Percentiles rank a stretch among this genome's conserved stretches.
Evolutionary conservation across 495 filamentous ascomycete genomes (phyloP).

Genomic region (Pyronema omphalodes): DNA sequence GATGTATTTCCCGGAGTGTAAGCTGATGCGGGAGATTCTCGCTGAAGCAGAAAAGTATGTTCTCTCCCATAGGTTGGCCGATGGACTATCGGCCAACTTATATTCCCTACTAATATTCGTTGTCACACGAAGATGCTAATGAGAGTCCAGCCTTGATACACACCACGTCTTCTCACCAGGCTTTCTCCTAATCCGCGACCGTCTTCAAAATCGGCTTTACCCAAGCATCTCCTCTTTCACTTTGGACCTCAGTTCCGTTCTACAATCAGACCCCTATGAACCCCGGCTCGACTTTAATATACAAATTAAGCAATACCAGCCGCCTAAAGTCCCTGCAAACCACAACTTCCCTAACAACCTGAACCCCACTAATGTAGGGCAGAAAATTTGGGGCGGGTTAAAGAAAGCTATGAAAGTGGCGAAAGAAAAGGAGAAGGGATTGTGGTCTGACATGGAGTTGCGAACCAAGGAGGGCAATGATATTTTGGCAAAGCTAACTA

Average conservation of each 20-base stretch:
- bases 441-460: background rate
- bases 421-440: background rate
- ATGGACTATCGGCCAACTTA: no score
- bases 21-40: slow-evolving; percentile 58
- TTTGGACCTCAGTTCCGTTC: slow-evolving; percentile 14
- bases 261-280: slow-evolving; percentile 14
- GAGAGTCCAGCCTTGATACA: slow-evolving; percentile 12
- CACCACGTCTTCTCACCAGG: slow-evolving; percentile 15
- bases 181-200: slow-evolving; percentile 16
- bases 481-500: slow-evolving; percentile 30
- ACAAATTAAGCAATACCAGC: background rate
- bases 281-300: slow-evolving; percentile 13
- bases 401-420: background rate
- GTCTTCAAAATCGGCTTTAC: slow-evolving; percentile 19
- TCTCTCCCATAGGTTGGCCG: slow-evolving; percentile 1
- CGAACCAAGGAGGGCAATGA: slow-evolving; percentile 28
- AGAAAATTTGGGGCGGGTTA: background rate
- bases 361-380: background rate
- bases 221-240: slow-evolving; percentile 24
- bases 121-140: background rate
- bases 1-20: slow-evolving; percentile 75
- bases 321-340: background rate
- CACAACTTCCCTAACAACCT: background rate
- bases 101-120: background rate
- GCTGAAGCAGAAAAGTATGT: slow-evolving; percentile 50